These are phyloP conservation scores for Erythrophleum fordii DNA, from an alignment of 306 rosid species.

Conservation along the genomic window DNA sequence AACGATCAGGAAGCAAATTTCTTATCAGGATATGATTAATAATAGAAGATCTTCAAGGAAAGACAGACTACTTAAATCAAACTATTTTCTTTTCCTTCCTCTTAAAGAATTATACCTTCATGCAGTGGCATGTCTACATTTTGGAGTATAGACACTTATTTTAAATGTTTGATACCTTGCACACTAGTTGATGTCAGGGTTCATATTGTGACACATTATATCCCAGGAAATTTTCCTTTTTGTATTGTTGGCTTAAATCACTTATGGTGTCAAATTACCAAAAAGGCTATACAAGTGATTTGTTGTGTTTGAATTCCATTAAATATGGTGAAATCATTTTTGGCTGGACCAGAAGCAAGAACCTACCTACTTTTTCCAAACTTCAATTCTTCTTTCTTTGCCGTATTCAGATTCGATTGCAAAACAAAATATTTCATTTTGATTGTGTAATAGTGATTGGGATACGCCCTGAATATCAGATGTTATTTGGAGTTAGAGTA, in stretches of 20 bases:
- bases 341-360: neutral
- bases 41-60: slow-evolving; percentile 11
- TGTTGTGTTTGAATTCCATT: slow-evolving; percentile 3
- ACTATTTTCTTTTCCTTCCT: neutral
- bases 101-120: neutral
- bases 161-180: neutral
- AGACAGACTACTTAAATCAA: slow-evolving; percentile 6
- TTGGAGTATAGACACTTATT: slow-evolving; percentile 18
- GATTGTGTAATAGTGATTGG: neutral
- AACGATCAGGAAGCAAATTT: neutral
- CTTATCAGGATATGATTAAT: slow-evolving; percentile 20
- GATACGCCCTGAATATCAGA: neutral
- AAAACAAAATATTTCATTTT: neutral
- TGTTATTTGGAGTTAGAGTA: slow-evolving; percentile 7
- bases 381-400: neutral
- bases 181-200: neutral
- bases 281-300: neutral
- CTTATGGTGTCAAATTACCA: neutral
- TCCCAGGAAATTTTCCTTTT: neutral
- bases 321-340: neutral
- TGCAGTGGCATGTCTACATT: slow-evolving; percentile 6
- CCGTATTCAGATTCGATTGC: neutral
- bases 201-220: neutral
- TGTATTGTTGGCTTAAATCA: neutral
- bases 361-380: neutral